Conservation (phyloP, 257 asterid genomes). For the Plantago major region DNA sequence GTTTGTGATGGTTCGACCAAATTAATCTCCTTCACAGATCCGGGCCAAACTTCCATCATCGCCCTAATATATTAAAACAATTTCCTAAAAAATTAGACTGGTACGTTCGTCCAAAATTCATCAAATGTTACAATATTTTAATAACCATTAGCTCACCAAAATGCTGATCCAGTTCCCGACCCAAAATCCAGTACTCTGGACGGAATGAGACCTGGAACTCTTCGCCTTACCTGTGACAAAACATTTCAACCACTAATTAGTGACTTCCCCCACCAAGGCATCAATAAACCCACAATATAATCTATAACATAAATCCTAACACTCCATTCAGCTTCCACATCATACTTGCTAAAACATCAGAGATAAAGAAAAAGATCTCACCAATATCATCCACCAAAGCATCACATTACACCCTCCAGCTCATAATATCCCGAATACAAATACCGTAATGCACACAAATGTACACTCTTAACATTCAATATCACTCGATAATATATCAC, state of each 20-base stretch:
- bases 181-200: slow-evolving; percentile 92
- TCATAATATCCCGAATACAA: too few species aligned
- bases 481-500: neutral
- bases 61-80: slow-evolving; percentile 50
- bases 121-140: slow-evolving; percentile 4
- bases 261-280: slow-evolving; percentile 7
- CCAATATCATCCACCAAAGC: neutral
- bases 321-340: neutral
- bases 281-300: neutral
- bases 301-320: slow-evolving; percentile 2
- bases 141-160: slow-evolving; percentile 58
- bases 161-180: slow-evolving; percentile 96
- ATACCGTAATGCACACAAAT: too few species aligned
- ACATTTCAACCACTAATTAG: slow-evolving; percentile 17
- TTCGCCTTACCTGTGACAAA: slow-evolving; percentile 57
- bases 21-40: slow-evolving; percentile 55
- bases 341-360: slow-evolving; percentile 1
- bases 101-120: neutral
- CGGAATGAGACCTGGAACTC: slow-evolving; percentile 80
- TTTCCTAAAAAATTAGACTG: slow-evolving; percentile 4
- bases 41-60: slow-evolving; percentile 95
- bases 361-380: neutral
- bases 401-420: neutral
- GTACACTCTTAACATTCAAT: too few species aligned
- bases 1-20: slow-evolving; percentile 97